These are phyloP conservation scores for Samsoniella hepiali DNA, from an alignment of 2,329 filamentous ascomycete species.

Conservation along the genomic window DNA sequence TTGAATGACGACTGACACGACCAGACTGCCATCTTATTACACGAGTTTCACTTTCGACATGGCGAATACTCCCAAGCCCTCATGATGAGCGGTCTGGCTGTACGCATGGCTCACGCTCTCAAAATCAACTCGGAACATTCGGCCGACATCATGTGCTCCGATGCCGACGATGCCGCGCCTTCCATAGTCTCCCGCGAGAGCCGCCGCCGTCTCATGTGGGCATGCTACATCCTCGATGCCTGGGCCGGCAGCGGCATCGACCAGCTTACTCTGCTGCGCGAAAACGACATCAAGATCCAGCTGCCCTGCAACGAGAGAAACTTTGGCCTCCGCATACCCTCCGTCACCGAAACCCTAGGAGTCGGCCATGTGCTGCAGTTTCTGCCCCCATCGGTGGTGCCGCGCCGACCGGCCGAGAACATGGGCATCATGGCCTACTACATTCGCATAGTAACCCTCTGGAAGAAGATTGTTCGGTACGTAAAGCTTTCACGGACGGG, in stretches of 20 bases:
- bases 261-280: slow-evolving; percentile 37
- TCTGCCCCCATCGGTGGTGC: slow-evolving; percentile 38
- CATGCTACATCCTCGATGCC: slow-evolving; percentile 40
- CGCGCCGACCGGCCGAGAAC: slow-evolving; percentile 38
- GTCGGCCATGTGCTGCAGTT: slow-evolving; percentile 41
- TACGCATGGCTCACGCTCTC: slow-evolving; percentile 41
- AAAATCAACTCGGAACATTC: slow-evolving; percentile 39
- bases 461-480: slow-evolving; percentile 39
- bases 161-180: slow-evolving; percentile 29
- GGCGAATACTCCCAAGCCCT: slow-evolving; percentile 40
- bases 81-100: slow-evolving; percentile 40
- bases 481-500: not conserved
- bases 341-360: slow-evolving; percentile 39
- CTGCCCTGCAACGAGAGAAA: slow-evolving; percentile 40
- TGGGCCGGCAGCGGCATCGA: slow-evolving; percentile 40
- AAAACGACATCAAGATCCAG: slow-evolving; percentile 41
- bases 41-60: slow-evolving; percentile 39
- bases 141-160: slow-evolving; percentile 37
- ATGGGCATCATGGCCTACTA: slow-evolving; percentile 45
- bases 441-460: slow-evolving; percentile 39
- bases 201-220: slow-evolving; percentile 41
- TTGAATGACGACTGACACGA: slow-evolving; percentile 2
- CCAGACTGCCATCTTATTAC: slow-evolving; percentile 37
- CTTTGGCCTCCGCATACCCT: slow-evolving; percentile 40
- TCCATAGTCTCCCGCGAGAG: slow-evolving; percentile 38